Conservation (phyloP, 768 basidiomycete genomes). For the Leucocoprinus sp. region DNA sequence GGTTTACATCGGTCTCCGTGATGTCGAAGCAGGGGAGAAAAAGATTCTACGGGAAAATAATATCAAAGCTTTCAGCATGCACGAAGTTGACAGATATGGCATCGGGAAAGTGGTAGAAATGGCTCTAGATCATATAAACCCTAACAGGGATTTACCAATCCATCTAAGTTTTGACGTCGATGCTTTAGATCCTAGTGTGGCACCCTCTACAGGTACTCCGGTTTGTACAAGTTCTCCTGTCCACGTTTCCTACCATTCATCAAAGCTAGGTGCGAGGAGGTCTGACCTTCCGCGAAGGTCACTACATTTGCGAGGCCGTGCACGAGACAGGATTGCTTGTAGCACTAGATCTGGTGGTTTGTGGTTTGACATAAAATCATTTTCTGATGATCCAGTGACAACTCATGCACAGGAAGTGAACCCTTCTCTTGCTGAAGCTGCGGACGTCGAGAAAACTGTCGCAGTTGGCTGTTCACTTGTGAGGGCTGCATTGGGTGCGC, state of each 20-base stretch:
- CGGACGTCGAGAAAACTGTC: conserved; percentile 78
- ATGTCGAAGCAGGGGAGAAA: conserved; percentile 86
- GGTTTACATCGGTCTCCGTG: conserved; percentile 96
- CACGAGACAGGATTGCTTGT: conserved; percentile 90
- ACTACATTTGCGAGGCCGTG: conserved; percentile 92
- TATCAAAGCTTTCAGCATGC: conserved; percentile 89
- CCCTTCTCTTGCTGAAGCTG: conserved; percentile 76
- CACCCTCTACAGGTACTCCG: conserved; percentile 93
- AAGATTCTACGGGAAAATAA: conserved; percentile 69
- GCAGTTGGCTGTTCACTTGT: conserved; percentile 84
- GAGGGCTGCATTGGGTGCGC: conserved; percentile 71
- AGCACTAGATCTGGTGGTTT: conserved; percentile 88
- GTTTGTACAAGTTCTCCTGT: conserved; percentile 31
- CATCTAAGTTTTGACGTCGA: conserved; percentile 97
- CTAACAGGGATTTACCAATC: conserved; percentile 72
- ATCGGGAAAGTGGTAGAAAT: conserved; percentile 94
- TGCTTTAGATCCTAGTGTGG: conserved; percentile 88
- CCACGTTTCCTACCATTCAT: neutral
- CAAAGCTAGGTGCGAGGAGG: conserved; percentile 76
- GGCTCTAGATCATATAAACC: conserved; percentile 93
- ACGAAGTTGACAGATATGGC: conserved; percentile 84
- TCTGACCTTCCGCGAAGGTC: conserved; percentile 95
- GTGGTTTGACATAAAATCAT: conserved; percentile 16
- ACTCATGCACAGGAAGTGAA: conserved; percentile 72
- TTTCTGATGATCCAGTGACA: conserved; percentile 1